Base-by-base conservation (phyloP, 768 basidiomycete genomes). In the Ramaria sp. region DNA sequence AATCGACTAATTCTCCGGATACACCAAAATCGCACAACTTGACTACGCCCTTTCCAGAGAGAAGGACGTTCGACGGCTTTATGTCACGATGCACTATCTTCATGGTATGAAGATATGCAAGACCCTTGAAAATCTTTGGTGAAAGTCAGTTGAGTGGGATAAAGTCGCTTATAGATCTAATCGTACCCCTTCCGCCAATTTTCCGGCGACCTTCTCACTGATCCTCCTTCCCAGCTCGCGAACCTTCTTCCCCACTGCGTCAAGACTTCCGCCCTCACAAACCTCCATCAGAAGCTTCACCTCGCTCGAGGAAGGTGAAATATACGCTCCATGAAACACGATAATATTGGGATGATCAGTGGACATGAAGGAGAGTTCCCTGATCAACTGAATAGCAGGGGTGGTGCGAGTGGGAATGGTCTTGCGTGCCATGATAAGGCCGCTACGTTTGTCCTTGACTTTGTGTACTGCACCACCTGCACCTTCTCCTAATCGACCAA, bases 11-110 rank as follows among this genome's bases (percentile, higher is more conserved):
- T 70, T 96, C 91, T 42, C 95, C 96, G 27, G 95, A 97, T 19
- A 98, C 96, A 33, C 96, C 96, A 66, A 99, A 99, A 71, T 99
- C 96, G 68, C 81, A 85, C 3, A 99, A 77, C 69, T 93, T 96
- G 66, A 98, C 84, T 48, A 91, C 71, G 31, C 96, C 96, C 65
- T 91, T 85, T 48, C 81, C 79, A 38, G 92, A 91, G 59, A 98
- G 75, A 47, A 99, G 81, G 54, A 98, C 81, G 68, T 95, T 95
- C 19, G 92, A 89, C 20, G 91, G 91, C 66, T 94, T 95, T 70
- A 95, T 92, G 68, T 95, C 91, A 66, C 96, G 80, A 69, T 99
- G 96, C 60, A 99, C 97, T 48, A 93, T 94, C 67, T 84, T 84
- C 72, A 80, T 86, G 47, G 84, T 79, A 70, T 98, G 92, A 46